Evolutionary conservation across 78 protist species (phyloP), one percentile per base, ranked within the genome.

Genomic region (Speleostelium caveatum): DNA sequence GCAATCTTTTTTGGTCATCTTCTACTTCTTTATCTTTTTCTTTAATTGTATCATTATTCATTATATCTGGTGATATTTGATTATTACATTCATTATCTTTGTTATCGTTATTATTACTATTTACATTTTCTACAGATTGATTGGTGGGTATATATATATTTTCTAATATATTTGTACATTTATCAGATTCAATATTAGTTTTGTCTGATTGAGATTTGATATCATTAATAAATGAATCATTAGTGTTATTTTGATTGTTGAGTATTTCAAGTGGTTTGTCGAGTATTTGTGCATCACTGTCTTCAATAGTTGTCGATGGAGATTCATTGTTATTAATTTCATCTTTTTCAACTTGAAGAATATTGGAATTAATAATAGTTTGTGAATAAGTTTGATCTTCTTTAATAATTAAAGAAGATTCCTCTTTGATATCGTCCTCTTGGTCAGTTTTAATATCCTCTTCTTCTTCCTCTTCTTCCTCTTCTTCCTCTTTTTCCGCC

Each of bases 401-500:
- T n/a, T n/a, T n/a, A n/a, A n/a, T n/a, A n/a, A n/a, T n/a, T n/a
- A n/a, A n/a, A n/a, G n/a, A n/a, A n/a, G 22, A n/a, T 59, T 59
- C 65, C n/a, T 59, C 65, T 59, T 59, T 28, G 8, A n/a, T 32
- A 6, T 39, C 74, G 21, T 67, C 55, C 14, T 69, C 36, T n/a
- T 69, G n/a, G 3, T 30, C 62, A 69, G 39, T 45, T 21, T 66
- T 55, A 19, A 68, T 59, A 5, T 30, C 38, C 17, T 69, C 75
- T 16, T 68, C 76, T 45, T 45, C 73, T 32, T 65, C 5, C 22
- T 66, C 73, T 24, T 39, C 69, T 30, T 32, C 42, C 33, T 36
- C 45, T 30, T 33, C 16, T 36, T 30, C 26, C 17, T 62, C 30
- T 4, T 58, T 3, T 22, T 58, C 0, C 26, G 24, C 14, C 26